These are phyloP conservation scores for Pseudogymnoascus sp. DNA, from an alignment of 2,329 filamentous ascomycete genomes.

Conservation along the genomic window DNA sequence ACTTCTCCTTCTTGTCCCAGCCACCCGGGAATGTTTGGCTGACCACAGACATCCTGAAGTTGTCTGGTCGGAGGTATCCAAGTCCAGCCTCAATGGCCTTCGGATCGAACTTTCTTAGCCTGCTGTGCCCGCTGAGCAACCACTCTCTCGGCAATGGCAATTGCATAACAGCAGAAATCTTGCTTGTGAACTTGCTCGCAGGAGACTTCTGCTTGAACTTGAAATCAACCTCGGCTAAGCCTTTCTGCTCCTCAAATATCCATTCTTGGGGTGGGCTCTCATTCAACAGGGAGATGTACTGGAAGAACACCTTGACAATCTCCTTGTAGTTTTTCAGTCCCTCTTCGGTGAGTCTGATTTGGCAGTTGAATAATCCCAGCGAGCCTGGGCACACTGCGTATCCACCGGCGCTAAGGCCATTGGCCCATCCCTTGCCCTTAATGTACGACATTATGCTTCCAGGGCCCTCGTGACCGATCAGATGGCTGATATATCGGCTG, in stretches of 20 bases:
- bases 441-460: conserved; percentile 66
- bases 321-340: conserved; percentile 51
- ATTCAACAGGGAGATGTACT: conserved; percentile 79
- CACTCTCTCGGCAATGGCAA: conserved; percentile 78
- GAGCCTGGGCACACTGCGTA: conserved; percentile 56
- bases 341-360: conserved; percentile 58
- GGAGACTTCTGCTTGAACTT: conserved; percentile 90
- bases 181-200: conserved; percentile 81
- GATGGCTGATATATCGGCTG: conserved; percentile 60
- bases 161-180: conserved; percentile 82
- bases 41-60: conserved; percentile 76
- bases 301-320: conserved; percentile 59
- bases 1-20: conserved; percentile 86
- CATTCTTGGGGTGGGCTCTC: conserved; percentile 77
- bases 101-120: conserved; percentile 73
- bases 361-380: conserved; percentile 57
- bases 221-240: conserved; percentile 87
- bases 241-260: conserved; percentile 90
- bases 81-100: conserved; percentile 68
- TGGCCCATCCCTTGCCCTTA: conserved; percentile 66
- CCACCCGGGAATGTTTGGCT: conserved; percentile 75
- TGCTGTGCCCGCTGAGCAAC: conserved; percentile 71
- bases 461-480: conserved; percentile 68
- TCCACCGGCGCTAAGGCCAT: conserved; percentile 56
- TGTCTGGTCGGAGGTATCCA: conserved; percentile 71